Evolutionary conservation across 2,329 filamentous ascomycete species (phyloP).

Genomic region (Aspergillus tamarii): DNA sequence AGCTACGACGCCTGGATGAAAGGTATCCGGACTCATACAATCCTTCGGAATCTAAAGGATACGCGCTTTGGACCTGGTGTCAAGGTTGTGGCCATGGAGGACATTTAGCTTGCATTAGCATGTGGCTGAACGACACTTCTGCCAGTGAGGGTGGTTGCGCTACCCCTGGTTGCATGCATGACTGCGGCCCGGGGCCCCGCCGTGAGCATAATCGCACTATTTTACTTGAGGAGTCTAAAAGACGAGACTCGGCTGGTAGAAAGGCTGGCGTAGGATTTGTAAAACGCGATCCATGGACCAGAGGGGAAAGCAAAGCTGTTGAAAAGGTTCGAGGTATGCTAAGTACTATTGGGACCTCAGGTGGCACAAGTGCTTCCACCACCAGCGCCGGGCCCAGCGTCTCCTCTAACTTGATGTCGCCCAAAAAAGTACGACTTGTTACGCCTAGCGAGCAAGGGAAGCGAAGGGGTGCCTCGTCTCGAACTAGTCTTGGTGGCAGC

Average conservation of each 20-base stretch:
- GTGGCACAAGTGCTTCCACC: conserved; percentile 27
- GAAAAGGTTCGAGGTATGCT: conserved; percentile 51
- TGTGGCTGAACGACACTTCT: conserved; percentile 56
- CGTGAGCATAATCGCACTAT: conserved; percentile 44
- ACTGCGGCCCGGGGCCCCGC: conserved; percentile 57
- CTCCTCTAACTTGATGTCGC: conserved; percentile 42
- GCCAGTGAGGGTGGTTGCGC: conserved; percentile 60
- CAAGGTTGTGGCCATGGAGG: conserved; percentile 64
- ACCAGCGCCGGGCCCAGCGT: conserved; percentile 24
- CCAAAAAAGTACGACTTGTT: conserved; percentile 50
- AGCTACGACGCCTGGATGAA: conserved; percentile 31
- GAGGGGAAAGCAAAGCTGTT: conserved; percentile 49
- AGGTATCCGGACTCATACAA: conserved; percentile 24
- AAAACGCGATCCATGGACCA: conserved; percentile 50
- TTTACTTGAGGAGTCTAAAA: conserved; percentile 36
- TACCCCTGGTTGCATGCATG: conserved; percentile 62
- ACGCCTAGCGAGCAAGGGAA: conserved; percentile 47
- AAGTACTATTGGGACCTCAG: conserved; percentile 34
- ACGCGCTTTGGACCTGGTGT: conserved; percentile 59
- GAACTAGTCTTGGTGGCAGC: conserved; percentile 24
- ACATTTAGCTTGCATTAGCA: conserved; percentile 60
- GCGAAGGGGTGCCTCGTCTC: conserved; percentile 25
- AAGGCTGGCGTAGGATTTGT: conserved; percentile 40
- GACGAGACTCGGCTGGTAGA: conserved; percentile 36
- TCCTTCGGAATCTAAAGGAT: conserved; percentile 34